phyloP scores from a whole-genome alignment of 305 asterid species.

The Fraxinus paxiana region DNA sequence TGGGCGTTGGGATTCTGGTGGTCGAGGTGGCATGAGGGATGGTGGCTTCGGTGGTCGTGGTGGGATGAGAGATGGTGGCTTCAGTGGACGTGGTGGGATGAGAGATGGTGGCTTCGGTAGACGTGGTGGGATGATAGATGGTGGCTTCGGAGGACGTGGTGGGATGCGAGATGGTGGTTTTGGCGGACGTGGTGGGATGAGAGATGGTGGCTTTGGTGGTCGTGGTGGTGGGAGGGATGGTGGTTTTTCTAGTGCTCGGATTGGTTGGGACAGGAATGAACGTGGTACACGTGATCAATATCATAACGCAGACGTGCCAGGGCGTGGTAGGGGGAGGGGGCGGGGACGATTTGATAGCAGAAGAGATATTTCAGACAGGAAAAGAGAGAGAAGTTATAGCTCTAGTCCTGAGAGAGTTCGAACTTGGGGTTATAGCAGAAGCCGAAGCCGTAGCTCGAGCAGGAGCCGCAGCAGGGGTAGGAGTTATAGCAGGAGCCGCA shows the following conservation, averaged over 20 bases:
- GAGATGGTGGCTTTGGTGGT: slow-evolving; percentile 49
- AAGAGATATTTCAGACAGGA: slow-evolving; percentile 57
- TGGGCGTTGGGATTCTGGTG: slow-evolving; percentile 77
- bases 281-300: slow-evolving; percentile 51
- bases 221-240: slow-evolving; percentile 63
- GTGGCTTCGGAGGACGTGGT: slow-evolving; percentile 54
- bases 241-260: slow-evolving; percentile 43
- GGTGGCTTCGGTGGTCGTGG: slow-evolving; percentile 60
- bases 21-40: slow-evolving; percentile 55
- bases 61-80: slow-evolving; percentile 46
- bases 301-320: slow-evolving; percentile 53
- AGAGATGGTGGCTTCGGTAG: slow-evolving; percentile 61
- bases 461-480: slow-evolving; percentile 47
- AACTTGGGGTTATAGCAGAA: slow-evolving; percentile 60
- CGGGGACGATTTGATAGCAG: slow-evolving; percentile 69
- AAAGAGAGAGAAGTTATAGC: slow-evolving; percentile 66
- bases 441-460: slow-evolving; percentile 37
- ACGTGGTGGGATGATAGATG: slow-evolving; percentile 55
- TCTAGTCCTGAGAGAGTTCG: slow-evolving; percentile 74
- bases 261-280: slow-evolving; percentile 71
- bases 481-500: slow-evolving; percentile 53
- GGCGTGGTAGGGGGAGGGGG: slow-evolving; percentile 73
- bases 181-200: slow-evolving; percentile 49
- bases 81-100: slow-evolving; percentile 57
- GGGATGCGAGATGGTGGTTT: slow-evolving; percentile 57